Conservation (phyloP, 495 filamentous ascomycete species). For the Trichoderma reesei region DNA sequence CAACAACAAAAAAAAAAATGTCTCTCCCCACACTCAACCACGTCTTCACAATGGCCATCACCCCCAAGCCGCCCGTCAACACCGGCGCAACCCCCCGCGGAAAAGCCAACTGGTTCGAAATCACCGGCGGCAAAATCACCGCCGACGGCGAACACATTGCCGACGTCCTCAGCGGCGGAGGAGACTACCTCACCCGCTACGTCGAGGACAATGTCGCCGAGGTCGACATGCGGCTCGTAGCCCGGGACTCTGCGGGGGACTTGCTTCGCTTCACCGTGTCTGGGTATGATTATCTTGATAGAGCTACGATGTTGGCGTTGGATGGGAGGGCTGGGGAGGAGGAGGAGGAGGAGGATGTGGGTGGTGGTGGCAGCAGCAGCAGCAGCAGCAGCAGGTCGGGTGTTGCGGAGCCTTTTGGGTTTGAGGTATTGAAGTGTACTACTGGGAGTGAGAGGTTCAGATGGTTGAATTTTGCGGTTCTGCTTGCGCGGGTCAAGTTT, state of each 20-base stretch:
- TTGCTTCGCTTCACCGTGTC: neutral
- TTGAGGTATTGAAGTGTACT: neutral
- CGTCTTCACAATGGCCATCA: neutral
- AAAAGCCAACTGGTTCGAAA: constrained; percentile 2
- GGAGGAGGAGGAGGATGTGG: too few species aligned
- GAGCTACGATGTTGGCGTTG: neutral
- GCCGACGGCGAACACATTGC: neutral
- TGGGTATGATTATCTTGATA: neutral
- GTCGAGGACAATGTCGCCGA: neutral
- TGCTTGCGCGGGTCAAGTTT: neutral
- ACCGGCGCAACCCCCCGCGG: neutral
- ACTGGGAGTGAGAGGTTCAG: neutral
- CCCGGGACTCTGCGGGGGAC: neutral
- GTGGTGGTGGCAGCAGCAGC: too few species aligned
- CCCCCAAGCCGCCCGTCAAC: neutral
- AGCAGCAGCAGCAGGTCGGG: neutral
- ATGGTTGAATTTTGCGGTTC: neutral
- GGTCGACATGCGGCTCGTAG: neutral
- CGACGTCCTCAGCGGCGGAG: neutral
- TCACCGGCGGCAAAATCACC: neutral
- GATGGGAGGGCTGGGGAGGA: neutral
- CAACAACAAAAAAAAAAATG: neutral
- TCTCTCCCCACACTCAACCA: neutral
- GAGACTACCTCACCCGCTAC: neutral
- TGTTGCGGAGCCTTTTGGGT: neutral